Base-by-base conservation (phyloP, 2,329 filamentous ascomycete species). In the Stachybotrys chlorohalonatus region DNA sequence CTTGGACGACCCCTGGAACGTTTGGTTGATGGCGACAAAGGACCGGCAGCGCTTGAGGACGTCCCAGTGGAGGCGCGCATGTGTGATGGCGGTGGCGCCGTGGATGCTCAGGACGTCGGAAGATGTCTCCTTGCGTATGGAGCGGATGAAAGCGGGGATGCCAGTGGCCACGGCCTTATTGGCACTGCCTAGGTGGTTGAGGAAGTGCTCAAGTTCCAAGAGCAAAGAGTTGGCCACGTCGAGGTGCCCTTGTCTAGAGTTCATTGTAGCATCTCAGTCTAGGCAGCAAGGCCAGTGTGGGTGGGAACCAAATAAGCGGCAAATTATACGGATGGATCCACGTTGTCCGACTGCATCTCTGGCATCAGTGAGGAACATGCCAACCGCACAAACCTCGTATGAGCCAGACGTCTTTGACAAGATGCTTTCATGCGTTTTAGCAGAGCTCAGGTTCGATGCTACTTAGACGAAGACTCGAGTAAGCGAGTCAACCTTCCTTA, bases 1-100 rank as follows among this genome's bases (percentile, higher is more conserved):
- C 45, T 59, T 63, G 8, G 61, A 61, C 4, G 65, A 66, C n/a
- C 65, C 67, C 24, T 68, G 67, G 49, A 72, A 70, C 0, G 64
- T 57, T 48, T 65, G 65, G 47, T 69, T 66, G 36, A 71, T 51
- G 46, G 64, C 64, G 36, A 68, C 60, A 45, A 72, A 60, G 32
- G 59, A 53, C 47, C 56, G 60, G 31, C 66, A 69, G 31, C 64
- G 63, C 53, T 70, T 71, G 47, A 72, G 61, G 6, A 65, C 59
- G 39, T 60, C 57, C 70, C 70, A 72, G 16, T 67, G 66, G 6
- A 58, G 52, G 6, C 55, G 54, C 8, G 52, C 55, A 15, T 67
- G 66, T 31, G 55, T 59, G 11, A 59, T 47, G 13, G 63, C 54
- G 15, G 59, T 66, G 15, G 55, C 57, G 42, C 61, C 55, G 2